Evolutionary conservation across 2,329 filamentous ascomycete species (phyloP).

Genomic region (Colletotrichum costaricense): DNA sequence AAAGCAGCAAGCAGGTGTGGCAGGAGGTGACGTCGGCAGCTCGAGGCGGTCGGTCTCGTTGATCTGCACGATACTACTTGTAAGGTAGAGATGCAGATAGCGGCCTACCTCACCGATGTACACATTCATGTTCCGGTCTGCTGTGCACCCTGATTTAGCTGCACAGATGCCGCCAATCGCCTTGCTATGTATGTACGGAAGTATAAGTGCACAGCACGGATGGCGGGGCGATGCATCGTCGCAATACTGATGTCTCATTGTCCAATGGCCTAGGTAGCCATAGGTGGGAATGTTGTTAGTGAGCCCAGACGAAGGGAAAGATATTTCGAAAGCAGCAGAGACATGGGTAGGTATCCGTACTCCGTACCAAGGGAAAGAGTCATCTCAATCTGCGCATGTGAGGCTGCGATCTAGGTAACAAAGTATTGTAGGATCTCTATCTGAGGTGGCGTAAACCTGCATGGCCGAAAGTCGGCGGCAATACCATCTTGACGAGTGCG

Average conservation of each 20-base stretch:
- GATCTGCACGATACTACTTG: background rate
- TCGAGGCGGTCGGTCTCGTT: background rate
- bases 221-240: background rate
- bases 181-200: too few relatives aligned
- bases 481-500: background rate
- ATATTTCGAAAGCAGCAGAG: background rate
- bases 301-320: background rate
- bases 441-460: background rate
- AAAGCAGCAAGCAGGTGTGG: background rate
- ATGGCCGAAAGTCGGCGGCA: background rate
- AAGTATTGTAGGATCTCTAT: background rate
- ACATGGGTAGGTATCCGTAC: background rate
- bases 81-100: background rate
- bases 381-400: background rate
- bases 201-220: background rate
- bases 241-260: conserved; percentile 25
- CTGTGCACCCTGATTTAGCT: too few relatives aligned
- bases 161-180: too few relatives aligned
- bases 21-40: background rate
- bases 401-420: background rate
- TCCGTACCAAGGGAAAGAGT: too few relatives aligned
- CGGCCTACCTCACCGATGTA: too few relatives aligned
- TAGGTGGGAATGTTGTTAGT: background rate
- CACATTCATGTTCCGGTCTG: too few relatives aligned
- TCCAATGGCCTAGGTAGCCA: conserved; percentile 1